Evolutionary conservation across 768 basidiomycete genomes (phyloP), one percentile per base, ranked within the genome.

Genomic region (Lactarius sanguifluus): DNA sequence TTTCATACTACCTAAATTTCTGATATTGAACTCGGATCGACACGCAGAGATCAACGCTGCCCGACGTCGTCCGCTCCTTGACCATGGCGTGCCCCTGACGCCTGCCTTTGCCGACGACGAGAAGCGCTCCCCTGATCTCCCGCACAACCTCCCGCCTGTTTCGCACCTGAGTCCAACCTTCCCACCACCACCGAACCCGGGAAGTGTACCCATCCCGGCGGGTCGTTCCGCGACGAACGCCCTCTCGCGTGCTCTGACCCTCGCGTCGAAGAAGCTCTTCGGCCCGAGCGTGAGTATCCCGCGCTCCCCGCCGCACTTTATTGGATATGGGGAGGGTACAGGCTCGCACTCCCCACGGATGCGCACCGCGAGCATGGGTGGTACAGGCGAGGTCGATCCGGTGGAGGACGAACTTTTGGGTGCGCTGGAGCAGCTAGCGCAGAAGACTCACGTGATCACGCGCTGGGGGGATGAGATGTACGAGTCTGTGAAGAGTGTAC

Each of bases 401-500:
- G 79, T 90, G 70, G 94, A 97, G 71, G 92, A 96, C 67, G 85
- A 86, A 66, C 76, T 97, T n/a, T 78, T 97, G n/a, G 85, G 81
- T 2, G 76, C 79, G 23, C 79, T 98, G 52, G 96, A 98, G 74
- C 91, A 96, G 69, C 79, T 96, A 3, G 96, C 96, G 40, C 93
- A 97, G 81, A 99, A 98, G 83, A 96, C 96, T 40, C 88, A 92
- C 67, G 94, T 96, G 61, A 79, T 98, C 65, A 91, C 91, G 64
- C 89, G 91, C 67, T 96, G 95, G 86, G 97, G 92, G 25, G 96
- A 98, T 70, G 91, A 94, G 81, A 89, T 97, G 85, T 91, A 92
- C 72, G 91, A 92, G 71, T 88, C 86, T 73, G 90, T 94, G 32
- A 93, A 93, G 75, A 89, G 87, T 18, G 81, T 91, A 41, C 91